Conservation (phyloP, 2,329 filamentous ascomycete genomes). For the Nannizziopsis barbatae region DNA sequence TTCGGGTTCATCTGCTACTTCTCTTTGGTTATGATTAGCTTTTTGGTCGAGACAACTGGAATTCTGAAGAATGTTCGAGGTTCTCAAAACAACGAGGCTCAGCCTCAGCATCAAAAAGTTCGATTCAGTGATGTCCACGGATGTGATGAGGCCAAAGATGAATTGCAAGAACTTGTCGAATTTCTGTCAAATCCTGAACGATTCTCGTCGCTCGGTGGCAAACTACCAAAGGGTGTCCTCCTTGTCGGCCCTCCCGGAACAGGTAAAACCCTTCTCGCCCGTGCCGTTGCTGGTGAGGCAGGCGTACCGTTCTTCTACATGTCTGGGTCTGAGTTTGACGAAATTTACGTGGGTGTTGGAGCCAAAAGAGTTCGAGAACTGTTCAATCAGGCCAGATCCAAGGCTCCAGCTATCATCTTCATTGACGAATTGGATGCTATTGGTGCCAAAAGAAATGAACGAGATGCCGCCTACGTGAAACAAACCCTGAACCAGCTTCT, state of each 20-base stretch:
- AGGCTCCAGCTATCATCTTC: conserved; percentile 88
- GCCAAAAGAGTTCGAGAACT: conserved; percentile 92
- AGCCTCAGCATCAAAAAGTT: conserved; percentile 82
- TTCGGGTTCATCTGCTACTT: conserved; percentile 73
- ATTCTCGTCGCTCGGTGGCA: conserved; percentile 88
- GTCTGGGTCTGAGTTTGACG: conserved; percentile 97
- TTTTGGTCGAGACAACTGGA: conserved; percentile 71
- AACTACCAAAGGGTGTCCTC: conserved; percentile 91
- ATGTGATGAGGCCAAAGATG: conserved; percentile 96
- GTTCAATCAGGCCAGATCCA: conserved; percentile 69
- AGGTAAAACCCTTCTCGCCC: conserved; percentile 89
- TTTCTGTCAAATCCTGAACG: conserved; percentile 88
- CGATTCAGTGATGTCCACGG: conserved; percentile 91
- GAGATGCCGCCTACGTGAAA: conserved; percentile 89
- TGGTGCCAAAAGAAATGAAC: conserved; percentile 81
- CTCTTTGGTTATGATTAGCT: conserved; percentile 63
- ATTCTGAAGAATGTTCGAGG: conserved; percentile 67
- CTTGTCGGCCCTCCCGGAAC: conserved; percentile 93
- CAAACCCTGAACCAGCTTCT: conserved; percentile 96
- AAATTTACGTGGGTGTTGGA: conserved; percentile 94
- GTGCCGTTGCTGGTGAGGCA: conserved; percentile 91
- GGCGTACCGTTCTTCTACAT: conserved; percentile 99
- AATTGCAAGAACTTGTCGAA: conserved; percentile 91
- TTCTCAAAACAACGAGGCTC: conserved; percentile 66
- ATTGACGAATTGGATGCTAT: conserved; percentile 93